Percentiles rank a stretch among this genome's conserved stretches.
These are phyloP conservation scores for Dimargaris verticillata DNA, from an alignment of 192 early-diverging fungal genomes.

Conservation along the genomic window DNA sequence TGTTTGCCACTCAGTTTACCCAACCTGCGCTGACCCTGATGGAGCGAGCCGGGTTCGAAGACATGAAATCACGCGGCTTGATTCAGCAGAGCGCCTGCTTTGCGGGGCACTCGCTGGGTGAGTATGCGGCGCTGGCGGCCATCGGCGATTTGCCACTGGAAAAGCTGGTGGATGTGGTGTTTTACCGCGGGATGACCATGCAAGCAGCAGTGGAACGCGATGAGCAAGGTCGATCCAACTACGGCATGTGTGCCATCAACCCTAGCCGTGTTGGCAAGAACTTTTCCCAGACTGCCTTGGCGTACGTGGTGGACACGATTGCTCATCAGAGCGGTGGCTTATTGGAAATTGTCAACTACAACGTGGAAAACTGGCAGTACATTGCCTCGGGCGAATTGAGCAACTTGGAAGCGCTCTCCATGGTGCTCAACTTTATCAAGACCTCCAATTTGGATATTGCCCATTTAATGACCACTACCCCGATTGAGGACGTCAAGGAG, in stretches of 20 bases:
- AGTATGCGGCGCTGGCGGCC: slow-evolving; percentile 80
- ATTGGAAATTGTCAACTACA: slow-evolving; percentile 93
- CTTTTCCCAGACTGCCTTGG: slow-evolving; percentile 72
- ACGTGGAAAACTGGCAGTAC: slow-evolving; percentile 95
- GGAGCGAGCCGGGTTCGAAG: slow-evolving; percentile 80
- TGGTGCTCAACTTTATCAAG: slow-evolving; percentile 77
- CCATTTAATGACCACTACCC: slow-evolving; percentile 69
- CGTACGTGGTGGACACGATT: slow-evolving; percentile 67
- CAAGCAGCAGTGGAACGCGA: slow-evolving; percentile 82
- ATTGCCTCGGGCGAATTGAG: slow-evolving; percentile 77
- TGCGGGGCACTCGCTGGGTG: slow-evolving; percentile 90
- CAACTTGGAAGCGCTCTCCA: slow-evolving; percentile 64
- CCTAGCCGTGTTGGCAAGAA: slow-evolving; percentile 73
- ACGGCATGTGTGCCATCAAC: slow-evolving; percentile 90
- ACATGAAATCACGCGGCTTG: slow-evolving; percentile 76
- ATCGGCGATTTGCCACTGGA: slow-evolving; percentile 76
- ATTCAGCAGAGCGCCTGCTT: slow-evolving; percentile 70
- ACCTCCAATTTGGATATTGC: slow-evolving; percentile 69
- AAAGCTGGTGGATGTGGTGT: slow-evolving; percentile 74
- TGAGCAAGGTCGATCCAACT: slow-evolving; percentile 58
- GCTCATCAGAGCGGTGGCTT: slow-evolving; percentile 57
- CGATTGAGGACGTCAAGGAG: slow-evolving; percentile 69
- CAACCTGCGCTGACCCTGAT: slow-evolving; percentile 80
- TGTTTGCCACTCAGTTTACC: slow-evolving; percentile 90
- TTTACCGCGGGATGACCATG: slow-evolving; percentile 98